Base-by-base conservation (phyloP, 108 stramenopile genomes). In the Pseudonitzschia delicatissima region DNA sequence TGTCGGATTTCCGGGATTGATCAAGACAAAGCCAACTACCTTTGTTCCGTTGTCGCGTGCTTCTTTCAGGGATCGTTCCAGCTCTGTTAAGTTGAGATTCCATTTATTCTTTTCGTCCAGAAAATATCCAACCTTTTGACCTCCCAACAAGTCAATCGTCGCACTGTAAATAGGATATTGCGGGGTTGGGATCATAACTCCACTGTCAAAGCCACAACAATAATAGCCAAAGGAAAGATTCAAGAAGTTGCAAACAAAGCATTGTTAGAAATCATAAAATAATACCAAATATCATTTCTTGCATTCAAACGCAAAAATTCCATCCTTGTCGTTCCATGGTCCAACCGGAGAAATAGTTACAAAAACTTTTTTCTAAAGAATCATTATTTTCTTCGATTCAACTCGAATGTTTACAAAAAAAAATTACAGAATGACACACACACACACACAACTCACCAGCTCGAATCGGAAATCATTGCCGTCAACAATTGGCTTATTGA, bases 101-200 rank as follows among this genome's bases (percentile, higher is more conserved):
- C 98, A 99, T 37, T 66, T 85, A 6, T 69, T 69, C 18, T 73
- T 67, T 72, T 99, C 97, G 44, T 93, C 83, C 9, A 99, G 83
- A 58, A 76, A 90, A 72, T 99, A 99, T 1, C 91, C 92, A 20
- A 96, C 95, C 66, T 94, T 81, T 23, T 81, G 68, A 33, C 95
- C 98, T 11, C 84, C 85, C 15, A 90, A 62, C 45, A 96, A 66
- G n/a, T 95, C 92, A 12, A 93, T 71, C 8, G 85, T 77, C 13
- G 97, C 97, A 35, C 93, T 94, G 70, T 99, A 99, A 25, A 99
- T 83, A 6, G 98, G 98, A 67, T 98, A 99, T 77, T 99, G 98
- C 5, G 98, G 98, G 37, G 95, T 97, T 18, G 98, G 98, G 27
- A 93, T 92, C 84, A 99, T 87, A 45, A 97, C 68, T 0, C 94